Evolutionary conservation across 176 grass and related monocot species (phyloP), one percentile per base, ranked within the genome.

Genomic region (Olyra latifolia): DNA sequence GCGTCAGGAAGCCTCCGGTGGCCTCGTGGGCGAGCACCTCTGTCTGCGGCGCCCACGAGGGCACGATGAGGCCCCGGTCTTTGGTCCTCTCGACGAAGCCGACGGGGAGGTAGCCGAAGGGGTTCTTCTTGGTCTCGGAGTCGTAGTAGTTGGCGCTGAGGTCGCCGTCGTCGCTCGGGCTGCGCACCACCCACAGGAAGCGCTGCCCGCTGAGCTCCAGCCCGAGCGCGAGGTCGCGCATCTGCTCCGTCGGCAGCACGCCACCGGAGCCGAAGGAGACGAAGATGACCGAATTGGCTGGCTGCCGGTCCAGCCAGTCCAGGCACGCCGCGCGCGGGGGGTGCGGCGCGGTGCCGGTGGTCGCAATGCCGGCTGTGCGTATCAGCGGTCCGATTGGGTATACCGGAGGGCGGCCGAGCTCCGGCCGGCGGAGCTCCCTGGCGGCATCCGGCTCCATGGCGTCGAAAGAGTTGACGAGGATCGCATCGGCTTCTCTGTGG

Each of bases 181-280:
- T 90, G 46, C 82, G 75, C 65, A 91, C 83, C 80, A 94, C 92
- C 85, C 92, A 94, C 15, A 94, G 67, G 62, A 94, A 91, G 0
- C 85, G 58, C 66, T 89, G 86, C 3, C 84, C 81, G 69, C 84
- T 90, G 5, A 39, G 70, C 76, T 94, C 92, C 23, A 91, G 75
- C 20, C 89, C 92, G 0, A 84, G 75, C 23, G 89, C 89, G 0
- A 94, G 89, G 83, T 94, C 89, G 10, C 57, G 45, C 68, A 91
- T 84, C 46, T 91, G 49, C 44, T 81, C 68, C 4, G 15, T 13
- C 0, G 83, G 84, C 0, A 94, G 52, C 6, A 65, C 23, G 0
- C 92, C 88, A 12, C 76, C 89, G 47, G 75, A 87, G 2, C 92
- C 92, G 56, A 89, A 91, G 19, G 92, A 94, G 0, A 91, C 86